Conservation (phyloP, 169 alveolate species). For the Plasmodium relictum region DNA sequence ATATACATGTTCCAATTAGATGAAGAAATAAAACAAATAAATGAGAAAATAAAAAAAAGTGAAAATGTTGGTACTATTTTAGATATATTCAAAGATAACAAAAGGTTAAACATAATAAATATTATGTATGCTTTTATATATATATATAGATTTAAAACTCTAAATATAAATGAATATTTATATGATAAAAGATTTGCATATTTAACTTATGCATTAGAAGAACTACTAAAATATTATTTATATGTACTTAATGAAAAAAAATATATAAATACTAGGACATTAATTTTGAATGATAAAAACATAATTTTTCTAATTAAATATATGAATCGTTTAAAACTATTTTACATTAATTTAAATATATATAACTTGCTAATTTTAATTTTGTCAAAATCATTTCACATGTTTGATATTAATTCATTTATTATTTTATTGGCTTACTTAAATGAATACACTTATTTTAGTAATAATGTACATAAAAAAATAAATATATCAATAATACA, state of each 20-base stretch:
- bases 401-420: slow-evolving; percentile 13
- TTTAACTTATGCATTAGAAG: slow-evolving; percentile 46
- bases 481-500: slow-evolving; percentile 23
- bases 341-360: slow-evolving; percentile 55
- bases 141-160: slow-evolving; percentile 27
- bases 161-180: slow-evolving; percentile 39
- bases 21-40: slow-evolving; percentile 33
- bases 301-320: slow-evolving; percentile 43
- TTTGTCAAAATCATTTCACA: slow-evolving; percentile 27
- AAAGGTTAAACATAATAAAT: slow-evolving; percentile 41
- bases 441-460: slow-evolving; percentile 50
- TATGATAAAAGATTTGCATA: slow-evolving; percentile 48
- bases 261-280: background rate
- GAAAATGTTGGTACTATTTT: slow-evolving; percentile 24
- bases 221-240: slow-evolving; percentile 39
- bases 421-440: slow-evolving; percentile 32
- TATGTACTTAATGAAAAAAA: slow-evolving; percentile 7
- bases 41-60: slow-evolving; percentile 42
- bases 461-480: slow-evolving; percentile 32
- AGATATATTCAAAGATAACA: slow-evolving; percentile 28
- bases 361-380: slow-evolving; percentile 50
- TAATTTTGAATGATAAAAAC: slow-evolving; percentile 26
- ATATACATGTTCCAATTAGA: slow-evolving; percentile 28
- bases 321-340: slow-evolving; percentile 59
- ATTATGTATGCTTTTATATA: slow-evolving; percentile 65